These are phyloP conservation scores for Colletotrichum sp. DNA, from an alignment of 2,329 filamentous ascomycete genomes.

Conservation along the genomic window DNA sequence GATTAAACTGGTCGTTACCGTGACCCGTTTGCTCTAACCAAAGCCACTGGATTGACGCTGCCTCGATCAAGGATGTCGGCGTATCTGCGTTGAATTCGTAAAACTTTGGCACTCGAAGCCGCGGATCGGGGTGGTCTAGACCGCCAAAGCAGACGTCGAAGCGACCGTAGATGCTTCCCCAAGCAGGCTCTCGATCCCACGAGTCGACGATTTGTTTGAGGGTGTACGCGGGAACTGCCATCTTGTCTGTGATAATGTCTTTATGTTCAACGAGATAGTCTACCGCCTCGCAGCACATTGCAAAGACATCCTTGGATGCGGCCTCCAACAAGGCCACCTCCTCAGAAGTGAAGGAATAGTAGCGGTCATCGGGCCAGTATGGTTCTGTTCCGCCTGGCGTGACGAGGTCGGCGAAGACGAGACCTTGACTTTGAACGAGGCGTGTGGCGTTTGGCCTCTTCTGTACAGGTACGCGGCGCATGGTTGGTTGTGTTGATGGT, in stretches of 20 bases:
- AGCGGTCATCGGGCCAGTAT: constrained; percentile 6
- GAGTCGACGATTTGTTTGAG: background rate
- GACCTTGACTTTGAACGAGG: background rate
- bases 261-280: background rate
- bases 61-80: background rate
- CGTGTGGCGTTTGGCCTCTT: background rate
- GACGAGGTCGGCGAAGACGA: background rate
- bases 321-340: background rate
- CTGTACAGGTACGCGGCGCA: background rate
- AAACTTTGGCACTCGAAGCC: background rate
- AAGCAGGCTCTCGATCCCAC: background rate
- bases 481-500: background rate
- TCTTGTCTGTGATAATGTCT: background rate
- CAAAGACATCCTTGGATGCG: background rate
- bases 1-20: background rate
- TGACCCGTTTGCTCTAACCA: background rate
- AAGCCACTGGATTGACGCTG: background rate
- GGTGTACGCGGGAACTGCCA: background rate
- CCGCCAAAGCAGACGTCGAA: constrained; percentile 3
- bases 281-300: background rate
- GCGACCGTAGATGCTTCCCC: constrained; percentile 7
- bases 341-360: background rate
- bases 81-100: constrained; percentile 7
- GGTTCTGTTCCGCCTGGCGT: background rate
- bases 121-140: background rate